These are phyloP conservation scores for Cruciata laevipes DNA, from an alignment of 257 asterid species.

Conservation along the genomic window DNA sequence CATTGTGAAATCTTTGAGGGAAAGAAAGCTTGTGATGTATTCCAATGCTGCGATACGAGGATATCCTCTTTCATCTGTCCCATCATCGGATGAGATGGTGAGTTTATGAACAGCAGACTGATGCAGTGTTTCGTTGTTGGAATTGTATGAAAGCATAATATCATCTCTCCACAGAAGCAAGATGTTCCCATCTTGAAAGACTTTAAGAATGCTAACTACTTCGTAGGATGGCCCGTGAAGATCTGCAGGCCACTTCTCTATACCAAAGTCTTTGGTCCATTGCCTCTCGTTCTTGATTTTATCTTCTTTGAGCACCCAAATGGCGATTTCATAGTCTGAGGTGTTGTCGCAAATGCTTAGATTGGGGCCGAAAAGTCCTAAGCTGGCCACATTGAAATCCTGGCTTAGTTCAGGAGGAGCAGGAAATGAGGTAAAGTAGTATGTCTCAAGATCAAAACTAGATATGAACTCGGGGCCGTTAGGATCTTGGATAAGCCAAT, in stretches of 20 bases:
- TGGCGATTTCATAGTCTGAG: conserved; percentile 21
- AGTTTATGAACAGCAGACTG: not conserved
- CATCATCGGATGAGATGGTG: not conserved
- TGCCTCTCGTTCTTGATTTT: conserved; percentile 26
- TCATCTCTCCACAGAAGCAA: conserved; percentile 29
- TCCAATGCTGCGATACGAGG: conserved; percentile 13
- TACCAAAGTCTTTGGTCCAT: conserved; percentile 29
- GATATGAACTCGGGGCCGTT: conserved; percentile 32
- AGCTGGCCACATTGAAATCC: not conserved
- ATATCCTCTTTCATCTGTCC: not conserved
- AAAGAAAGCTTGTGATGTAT: conserved; percentile 25
- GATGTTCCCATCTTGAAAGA: conserved; percentile 35
- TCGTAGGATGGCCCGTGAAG: conserved; percentile 3
- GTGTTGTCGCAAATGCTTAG: conserved; percentile 29
- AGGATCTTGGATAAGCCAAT: conserved; percentile 45
- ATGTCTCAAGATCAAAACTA: conserved; percentile 40
- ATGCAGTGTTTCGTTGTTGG: conserved; percentile 14
- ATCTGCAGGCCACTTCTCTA: conserved; percentile 12
- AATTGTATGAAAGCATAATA: conserved; percentile 21
- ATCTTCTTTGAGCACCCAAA: conserved; percentile 48
- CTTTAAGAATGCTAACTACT: conserved; percentile 23
- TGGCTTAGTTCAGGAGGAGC: conserved; percentile 8
- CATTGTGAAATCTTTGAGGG: conserved; percentile 19
- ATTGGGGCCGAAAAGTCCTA: conserved; percentile 15
- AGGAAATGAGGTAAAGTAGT: conserved; percentile 18